Conservation (phyloP, 306 rosid genomes). For the Alnus glutinosa region DNA sequence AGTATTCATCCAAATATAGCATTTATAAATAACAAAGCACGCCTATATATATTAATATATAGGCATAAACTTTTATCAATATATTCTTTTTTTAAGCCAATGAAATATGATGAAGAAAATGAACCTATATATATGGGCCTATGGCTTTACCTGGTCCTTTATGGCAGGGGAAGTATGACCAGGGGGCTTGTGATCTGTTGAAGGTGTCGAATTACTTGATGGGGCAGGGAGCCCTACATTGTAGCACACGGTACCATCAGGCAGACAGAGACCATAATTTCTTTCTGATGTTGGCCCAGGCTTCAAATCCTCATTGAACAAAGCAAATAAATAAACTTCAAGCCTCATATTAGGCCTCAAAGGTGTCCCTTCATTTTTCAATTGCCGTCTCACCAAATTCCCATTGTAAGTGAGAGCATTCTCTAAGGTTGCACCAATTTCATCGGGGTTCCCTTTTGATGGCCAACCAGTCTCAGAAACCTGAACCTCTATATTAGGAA, state of each 20-base stretch:
- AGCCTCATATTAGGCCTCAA: too few species aligned
- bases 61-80: too few species aligned
- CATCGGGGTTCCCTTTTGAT: constrained; percentile 11
- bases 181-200: constrained; percentile 42
- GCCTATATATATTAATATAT: too few species aligned
- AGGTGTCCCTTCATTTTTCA: constrained; percentile 54
- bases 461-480: constrained; percentile 78
- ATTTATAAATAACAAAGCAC: too few species aligned
- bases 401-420: constrained; percentile 83
- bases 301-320: too few species aligned
- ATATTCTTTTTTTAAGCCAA: neutral
- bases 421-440: constrained; percentile 65
- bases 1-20: neutral
- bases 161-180: constrained; percentile 65
- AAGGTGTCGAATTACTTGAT: constrained; percentile 50
- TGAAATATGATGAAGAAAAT: constrained; percentile 7
- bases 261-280: constrained; percentile 56
- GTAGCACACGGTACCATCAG: constrained; percentile 82
- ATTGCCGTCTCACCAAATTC: constrained; percentile 72
- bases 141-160: constrained; percentile 43
- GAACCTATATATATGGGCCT: constrained; percentile 9
- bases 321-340: too few species aligned
- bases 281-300: too few species aligned
- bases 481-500: constrained; percentile 70
- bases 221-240: constrained; percentile 67